Base-by-base conservation (phyloP, 805 yeast genomes). In the Pichia kluyveri region DNA sequence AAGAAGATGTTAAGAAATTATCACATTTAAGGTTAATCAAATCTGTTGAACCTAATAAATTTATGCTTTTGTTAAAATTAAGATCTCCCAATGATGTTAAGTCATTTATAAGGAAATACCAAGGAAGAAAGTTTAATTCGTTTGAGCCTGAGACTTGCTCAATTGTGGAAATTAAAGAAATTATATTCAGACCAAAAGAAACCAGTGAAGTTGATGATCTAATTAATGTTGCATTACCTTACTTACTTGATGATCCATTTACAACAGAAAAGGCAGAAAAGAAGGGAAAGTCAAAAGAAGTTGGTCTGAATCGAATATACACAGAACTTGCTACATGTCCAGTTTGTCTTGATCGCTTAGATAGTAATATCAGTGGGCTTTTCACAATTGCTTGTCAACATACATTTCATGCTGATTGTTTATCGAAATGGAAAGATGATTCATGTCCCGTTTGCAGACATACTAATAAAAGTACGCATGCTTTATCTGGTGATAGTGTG, bases 301-400 rank as follows among this genome's bases (percentile, higher is more conserved):
- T 23, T 23, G 18, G 47, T 57, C 17, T 58, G 68, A 5, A 65
- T 73, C 27, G 47, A 17, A 26, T 8, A 10, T 54, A 55, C 31
- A 43, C 59, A 3, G 96, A 89, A 61, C 69, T 89, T 31, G 96
- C 97, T 0, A 85, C 93, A 0, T 89, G 97, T 59, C 96, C 96
- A 0, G 96, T 89, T 0, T 89, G 97, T 60, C 68, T 89, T 17
- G 97, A 89, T 57, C 70, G 95, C 51, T 81, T 89, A 83, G 97
- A 89, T 60, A 71, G 89, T 1, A 77, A 76, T 23, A 70, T 84
- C 5, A 80, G 95, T 0, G 97, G 97, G 0, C 69, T 89, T 11
- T 67, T 88, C 7, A 90, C 96, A 0, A 89, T 86, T 34, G 89
- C 93, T 2, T 90, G 96, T 53, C 96, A 87, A 60, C 97, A 89